phyloP scores from a whole-genome alignment of 768 basidiomycete genomes.

The Mycena kentingensis region DNA sequence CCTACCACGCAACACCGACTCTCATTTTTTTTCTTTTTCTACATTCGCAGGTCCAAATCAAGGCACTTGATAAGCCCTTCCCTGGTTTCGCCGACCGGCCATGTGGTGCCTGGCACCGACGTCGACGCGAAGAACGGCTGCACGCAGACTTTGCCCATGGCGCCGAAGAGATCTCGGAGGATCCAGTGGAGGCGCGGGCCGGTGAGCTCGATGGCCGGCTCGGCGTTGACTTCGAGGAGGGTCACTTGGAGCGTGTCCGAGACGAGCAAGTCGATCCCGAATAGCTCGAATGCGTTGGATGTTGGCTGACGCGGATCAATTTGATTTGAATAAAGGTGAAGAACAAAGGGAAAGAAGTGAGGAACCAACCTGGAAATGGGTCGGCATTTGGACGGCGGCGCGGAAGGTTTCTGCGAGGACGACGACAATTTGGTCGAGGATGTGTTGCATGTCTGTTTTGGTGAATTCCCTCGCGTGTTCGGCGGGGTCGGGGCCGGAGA shows the following conservation, averaged over 20 bases:
- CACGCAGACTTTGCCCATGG: slow-evolving; percentile 68
- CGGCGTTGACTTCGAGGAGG: slow-evolving; percentile 90
- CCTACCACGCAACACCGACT: not conserved
- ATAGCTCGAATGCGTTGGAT: slow-evolving; percentile 93
- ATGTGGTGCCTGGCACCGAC: slow-evolving; percentile 26
- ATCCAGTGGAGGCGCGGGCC: slow-evolving; percentile 82
- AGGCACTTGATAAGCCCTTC: slow-evolving; percentile 69
- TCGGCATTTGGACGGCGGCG: slow-evolving; percentile 78
- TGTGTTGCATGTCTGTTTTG: slow-evolving; percentile 39
- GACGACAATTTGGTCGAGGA: slow-evolving; percentile 63
- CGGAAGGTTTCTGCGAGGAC: slow-evolving; percentile 76
- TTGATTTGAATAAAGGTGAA: not conserved
- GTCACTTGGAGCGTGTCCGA: slow-evolving; percentile 53
- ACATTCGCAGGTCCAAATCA: slow-evolving; percentile 30
- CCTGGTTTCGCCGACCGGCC: slow-evolving; percentile 55
- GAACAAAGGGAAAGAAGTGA: not conserved
- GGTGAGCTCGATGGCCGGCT: slow-evolving; percentile 93
- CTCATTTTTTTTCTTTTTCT: no score
- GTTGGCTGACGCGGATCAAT: slow-evolving; percentile 53
- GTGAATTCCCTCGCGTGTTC: slow-evolving; percentile 30
- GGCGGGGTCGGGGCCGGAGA: slow-evolving; percentile 39
- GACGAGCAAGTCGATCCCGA: slow-evolving; percentile 87
- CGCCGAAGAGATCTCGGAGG: slow-evolving; percentile 75
- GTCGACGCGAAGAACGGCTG: slow-evolving; percentile 58
- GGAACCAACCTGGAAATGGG: slow-evolving; percentile 76